Conservation (phyloP, 495 filamentous ascomycete genomes). For the Aspergillus carlsbadensis region DNA sequence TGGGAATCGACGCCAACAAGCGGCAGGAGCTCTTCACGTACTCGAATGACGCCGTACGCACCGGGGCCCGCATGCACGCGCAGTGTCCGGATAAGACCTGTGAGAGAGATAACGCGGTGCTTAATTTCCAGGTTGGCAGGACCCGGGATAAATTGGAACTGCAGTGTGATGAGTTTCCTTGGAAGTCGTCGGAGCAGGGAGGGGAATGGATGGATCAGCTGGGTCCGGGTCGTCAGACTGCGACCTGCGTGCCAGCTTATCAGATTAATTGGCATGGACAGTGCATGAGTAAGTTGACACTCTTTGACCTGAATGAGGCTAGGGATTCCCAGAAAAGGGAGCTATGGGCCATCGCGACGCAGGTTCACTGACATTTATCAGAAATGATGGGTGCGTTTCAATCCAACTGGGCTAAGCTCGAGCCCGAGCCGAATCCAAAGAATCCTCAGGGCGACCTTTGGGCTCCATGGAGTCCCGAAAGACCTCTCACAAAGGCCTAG, state of each 20-base stretch:
- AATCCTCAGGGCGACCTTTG: conserved; percentile 14
- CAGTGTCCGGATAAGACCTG: conserved; percentile 7
- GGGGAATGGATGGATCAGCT: background rate
- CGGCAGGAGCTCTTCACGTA: background rate
- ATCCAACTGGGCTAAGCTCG: conserved; percentile 18
- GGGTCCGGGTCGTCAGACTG: background rate
- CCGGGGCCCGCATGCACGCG: background rate
- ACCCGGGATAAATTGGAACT: background rate
- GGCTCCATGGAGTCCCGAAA: conserved; percentile 12
- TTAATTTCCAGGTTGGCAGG: background rate
- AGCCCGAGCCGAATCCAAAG: conserved; percentile 5
- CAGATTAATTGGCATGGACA: conserved; percentile 14
- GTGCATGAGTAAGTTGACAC: conserved; percentile 5
- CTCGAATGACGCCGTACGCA: background rate
- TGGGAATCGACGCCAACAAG: conserved; percentile 2
- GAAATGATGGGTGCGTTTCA: conserved; percentile 13
- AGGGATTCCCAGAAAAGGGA: no score
- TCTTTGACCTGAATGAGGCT: background rate
- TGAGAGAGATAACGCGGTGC: background rate
- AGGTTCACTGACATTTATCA: background rate
- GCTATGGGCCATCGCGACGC: background rate
- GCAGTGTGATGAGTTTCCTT: conserved; percentile 15
- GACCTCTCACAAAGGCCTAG: conserved; percentile 4
- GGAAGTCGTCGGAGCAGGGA: conserved; percentile 14
- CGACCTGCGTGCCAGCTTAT: conserved; percentile 10